Evolutionary conservation across 176 grass and related monocot species (phyloP), one percentile per base, ranked within the genome.

Genomic region (Tillandsia fasciculata): DNA sequence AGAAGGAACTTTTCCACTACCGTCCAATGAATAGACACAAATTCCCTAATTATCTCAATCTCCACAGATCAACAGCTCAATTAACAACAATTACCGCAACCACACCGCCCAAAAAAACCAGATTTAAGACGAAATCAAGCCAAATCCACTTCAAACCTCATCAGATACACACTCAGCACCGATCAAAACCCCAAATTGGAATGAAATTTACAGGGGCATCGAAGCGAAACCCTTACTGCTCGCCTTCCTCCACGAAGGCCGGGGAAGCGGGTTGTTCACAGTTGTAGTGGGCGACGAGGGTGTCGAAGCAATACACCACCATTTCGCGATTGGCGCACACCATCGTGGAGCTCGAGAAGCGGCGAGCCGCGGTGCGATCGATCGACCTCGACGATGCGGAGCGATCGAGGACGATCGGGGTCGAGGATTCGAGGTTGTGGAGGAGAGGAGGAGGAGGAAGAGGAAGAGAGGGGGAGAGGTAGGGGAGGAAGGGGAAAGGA

Each of bases 291-390:
- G 87, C 72, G 76, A 99, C 75, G 56, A 99, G 89, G 61, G 90
- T 88, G 78, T 99, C 94, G 82, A 99, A 99, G 82, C 94, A 99
- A 72, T 93, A 99, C 26, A 82, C 94, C 53, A 54, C 82, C 94
- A 99, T 99, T 83, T 99, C 94, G 67, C 75, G 71, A 82, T 88
- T 93, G 64, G 94, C 94, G 58, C 77, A 86, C 82, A 93, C 87
- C 94, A 99, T 99, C 66, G 17, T 76, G 64, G 58, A 51, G 47
- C 50, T 27, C 26, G 49, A 12, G 56, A 23, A 9, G 22, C 56
- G 17, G 15, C 4, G 11, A 61, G 22, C 18, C 17, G 15, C 7
- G 56, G 8, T 2, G 22, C 2, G 56, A 9, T 23, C 56, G 13
- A 20, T 18, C 17, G 10, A 18, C 4, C 56, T 8, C 13, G 56